phyloP scores from a whole-genome alignment of 1,139 yeast genomes.

The Geotrichum cucujoidarum region DNA sequence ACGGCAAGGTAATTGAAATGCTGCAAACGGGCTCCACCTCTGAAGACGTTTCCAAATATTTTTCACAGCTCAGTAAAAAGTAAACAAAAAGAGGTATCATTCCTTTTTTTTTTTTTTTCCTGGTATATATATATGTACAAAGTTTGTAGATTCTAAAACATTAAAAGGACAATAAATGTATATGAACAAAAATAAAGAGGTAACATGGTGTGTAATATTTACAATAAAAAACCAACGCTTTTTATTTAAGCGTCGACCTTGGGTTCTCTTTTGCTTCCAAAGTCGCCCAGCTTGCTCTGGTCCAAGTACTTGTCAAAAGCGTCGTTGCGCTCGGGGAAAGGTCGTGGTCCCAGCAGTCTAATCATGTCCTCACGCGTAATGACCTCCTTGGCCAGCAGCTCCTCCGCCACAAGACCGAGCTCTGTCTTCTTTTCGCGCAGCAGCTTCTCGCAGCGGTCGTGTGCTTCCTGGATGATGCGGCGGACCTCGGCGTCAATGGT shows the following conservation, averaged over 20 bases:
- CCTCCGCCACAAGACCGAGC: constrained; percentile 82
- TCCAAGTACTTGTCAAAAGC: constrained; percentile 79
- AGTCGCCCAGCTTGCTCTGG: constrained; percentile 17
- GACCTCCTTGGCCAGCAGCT: constrained; percentile 75
- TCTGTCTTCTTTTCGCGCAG: constrained; percentile 62
- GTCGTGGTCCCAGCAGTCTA: constrained; percentile 79
- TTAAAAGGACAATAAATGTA: too few species aligned
- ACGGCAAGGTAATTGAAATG: neutral
- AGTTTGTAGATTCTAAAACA: too few species aligned
- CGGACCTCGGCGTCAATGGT: constrained; percentile 79
- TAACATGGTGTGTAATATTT: too few species aligned
- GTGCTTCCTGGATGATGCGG: constrained; percentile 72
- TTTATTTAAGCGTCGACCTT: neutral
- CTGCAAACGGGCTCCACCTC: neutral
- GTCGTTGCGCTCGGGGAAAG: constrained; percentile 79
- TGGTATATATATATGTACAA: too few species aligned
- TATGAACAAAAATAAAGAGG: too few species aligned
- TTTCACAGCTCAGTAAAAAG: neutral
- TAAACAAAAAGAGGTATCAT: too few species aligned
- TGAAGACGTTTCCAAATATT: neutral
- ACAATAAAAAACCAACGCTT: neutral
- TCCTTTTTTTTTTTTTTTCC: too few species aligned
- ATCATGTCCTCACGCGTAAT: constrained; percentile 89
- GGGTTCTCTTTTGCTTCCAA: constrained; percentile 13
- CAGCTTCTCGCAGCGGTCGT: constrained; percentile 59